Percentiles rank a stretch among this genome's conserved stretches.
phyloP scores from a whole-genome alignment of 805 yeast species.

The Alloascoidea africana region DNA sequence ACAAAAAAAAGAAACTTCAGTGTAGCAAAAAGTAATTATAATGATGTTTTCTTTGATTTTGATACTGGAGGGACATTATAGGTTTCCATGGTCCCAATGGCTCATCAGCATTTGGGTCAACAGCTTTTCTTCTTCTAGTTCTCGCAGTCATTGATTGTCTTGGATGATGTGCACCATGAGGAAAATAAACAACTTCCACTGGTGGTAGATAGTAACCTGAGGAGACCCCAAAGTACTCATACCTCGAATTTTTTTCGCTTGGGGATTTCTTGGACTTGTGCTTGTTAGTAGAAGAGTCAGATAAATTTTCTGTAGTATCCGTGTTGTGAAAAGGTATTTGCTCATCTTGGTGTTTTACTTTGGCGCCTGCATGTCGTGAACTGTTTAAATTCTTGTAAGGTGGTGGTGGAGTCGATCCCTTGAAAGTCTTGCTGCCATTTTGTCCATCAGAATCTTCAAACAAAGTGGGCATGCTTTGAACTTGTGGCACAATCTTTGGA shows the following conservation, averaged over 20 bases:
- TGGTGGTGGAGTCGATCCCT: not conserved
- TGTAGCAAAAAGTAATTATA: too few relatives aligned
- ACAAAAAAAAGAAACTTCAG: too few relatives aligned
- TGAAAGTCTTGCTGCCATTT: not conserved
- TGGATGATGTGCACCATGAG: conserved; percentile 36
- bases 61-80: too few relatives aligned
- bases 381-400: too few relatives aligned
- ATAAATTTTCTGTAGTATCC: not conserved
- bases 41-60: too few relatives aligned
- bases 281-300: not conserved
- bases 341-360: not conserved
- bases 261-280: too few relatives aligned
- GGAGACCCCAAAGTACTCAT: conserved; percentile 36
- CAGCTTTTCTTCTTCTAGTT: not conserved
- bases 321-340: too few relatives aligned
- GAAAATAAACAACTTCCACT: conserved; percentile 38
- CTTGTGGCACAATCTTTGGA: too few relatives aligned
- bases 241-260: conserved; percentile 12
- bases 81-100: too few relatives aligned
- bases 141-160: not conserved
- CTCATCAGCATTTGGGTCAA: too few relatives aligned
- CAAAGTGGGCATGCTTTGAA: not conserved
- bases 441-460: too few relatives aligned
- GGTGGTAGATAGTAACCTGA: conserved; percentile 38
- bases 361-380: not conserved